A percentile compares a stretch with the other conserved stretches of the same genome.
Evolutionary conservation across 768 basidiomycete species (phyloP).

Genomic region (Coprinopsis sp.): DNA sequence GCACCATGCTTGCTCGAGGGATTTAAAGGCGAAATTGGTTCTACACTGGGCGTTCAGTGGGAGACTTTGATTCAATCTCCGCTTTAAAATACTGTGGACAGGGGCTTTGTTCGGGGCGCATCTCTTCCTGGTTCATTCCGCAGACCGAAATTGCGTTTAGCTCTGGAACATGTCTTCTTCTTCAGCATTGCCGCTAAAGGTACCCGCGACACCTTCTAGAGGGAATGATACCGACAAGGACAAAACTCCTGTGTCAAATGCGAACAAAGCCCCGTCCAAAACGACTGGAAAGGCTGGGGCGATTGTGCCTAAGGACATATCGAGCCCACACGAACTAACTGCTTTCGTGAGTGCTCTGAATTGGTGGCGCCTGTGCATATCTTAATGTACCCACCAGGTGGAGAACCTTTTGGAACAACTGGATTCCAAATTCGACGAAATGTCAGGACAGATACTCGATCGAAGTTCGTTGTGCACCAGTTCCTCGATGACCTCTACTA

Average conservation of each 20-base stretch:
- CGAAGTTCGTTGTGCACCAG: slow-evolving; percentile 50
- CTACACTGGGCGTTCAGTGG: too few relatives aligned
- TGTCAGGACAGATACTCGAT: slow-evolving; percentile 86
- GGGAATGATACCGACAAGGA: slow-evolving; percentile 38
- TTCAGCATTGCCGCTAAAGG: slow-evolving; percentile 66
- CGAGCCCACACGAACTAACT: slow-evolving; percentile 90
- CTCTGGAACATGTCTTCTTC: too few relatives aligned
- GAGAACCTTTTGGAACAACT: slow-evolving; percentile 84
- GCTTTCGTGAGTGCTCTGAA: slow-evolving; percentile 67
- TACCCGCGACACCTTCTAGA: slow-evolving; percentile 54
- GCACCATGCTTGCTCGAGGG: too few relatives aligned
- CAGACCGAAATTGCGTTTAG: too few relatives aligned
- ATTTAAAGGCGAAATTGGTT: too few relatives aligned
- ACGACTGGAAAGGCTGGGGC: slow-evolving; percentile 35
- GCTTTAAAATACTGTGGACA: too few relatives aligned
- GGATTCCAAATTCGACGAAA: slow-evolving; percentile 88
- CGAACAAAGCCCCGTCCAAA: slow-evolving; percentile 39
- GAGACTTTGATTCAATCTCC: too few relatives aligned
- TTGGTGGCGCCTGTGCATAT: not conserved
- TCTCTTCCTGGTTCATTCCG: too few relatives aligned
- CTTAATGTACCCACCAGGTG: slow-evolving; percentile 45
- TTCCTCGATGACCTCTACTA: slow-evolving; percentile 5
- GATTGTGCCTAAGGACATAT: slow-evolving; percentile 59
- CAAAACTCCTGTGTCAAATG: slow-evolving; percentile 46
- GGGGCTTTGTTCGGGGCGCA: too few relatives aligned